Conservation (phyloP, 2,329 filamentous ascomycete genomes). For the Penicillium griseofulvum region DNA sequence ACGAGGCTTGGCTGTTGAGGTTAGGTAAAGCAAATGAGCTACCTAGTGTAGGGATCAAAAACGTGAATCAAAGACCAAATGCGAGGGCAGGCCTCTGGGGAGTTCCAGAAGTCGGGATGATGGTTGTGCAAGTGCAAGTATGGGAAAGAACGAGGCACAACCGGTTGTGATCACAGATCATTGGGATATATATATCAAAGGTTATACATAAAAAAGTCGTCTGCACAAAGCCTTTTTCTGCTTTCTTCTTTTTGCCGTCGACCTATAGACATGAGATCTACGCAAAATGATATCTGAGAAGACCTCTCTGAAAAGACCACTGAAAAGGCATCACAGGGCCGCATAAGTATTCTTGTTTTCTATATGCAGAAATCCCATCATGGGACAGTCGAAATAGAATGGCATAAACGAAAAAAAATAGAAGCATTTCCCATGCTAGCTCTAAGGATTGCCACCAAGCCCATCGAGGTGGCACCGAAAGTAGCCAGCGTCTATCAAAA, state of each 20-base stretch:
- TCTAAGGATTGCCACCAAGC: slow-evolving; percentile 14
- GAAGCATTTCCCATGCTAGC: slow-evolving; percentile 14
- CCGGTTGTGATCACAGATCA: slow-evolving; percentile 9
- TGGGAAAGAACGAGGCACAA: slow-evolving; percentile 7
- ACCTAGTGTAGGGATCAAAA: too few species aligned
- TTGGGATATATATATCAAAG: slow-evolving; percentile 18
- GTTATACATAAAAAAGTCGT: too few species aligned
- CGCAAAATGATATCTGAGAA: too few species aligned
- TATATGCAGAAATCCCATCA: slow-evolving; percentile 22
- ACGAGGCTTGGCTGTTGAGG: too few species aligned
- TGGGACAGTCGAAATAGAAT: slow-evolving; percentile 18
- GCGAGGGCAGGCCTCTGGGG: too few species aligned
- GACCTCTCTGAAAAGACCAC: too few species aligned
- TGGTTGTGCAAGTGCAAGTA: not conserved
- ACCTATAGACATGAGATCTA: too few species aligned
- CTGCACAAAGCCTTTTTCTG: too few species aligned
- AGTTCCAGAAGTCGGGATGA: too few species aligned
- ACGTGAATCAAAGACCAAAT: not conserved
- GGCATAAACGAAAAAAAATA: slow-evolving; percentile 12
- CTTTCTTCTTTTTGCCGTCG: too few species aligned
- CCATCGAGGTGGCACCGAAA: slow-evolving; percentile 10
- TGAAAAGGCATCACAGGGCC: too few species aligned
- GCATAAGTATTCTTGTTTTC: too few species aligned
- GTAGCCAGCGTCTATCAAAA: slow-evolving; percentile 16
- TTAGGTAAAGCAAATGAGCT: not conserved